Percentiles rank a stretch among this genome's conserved stretches.
These are phyloP conservation scores for Leccinellum albellum DNA, from an alignment of 768 basidiomycete genomes.

Conservation along the genomic window DNA sequence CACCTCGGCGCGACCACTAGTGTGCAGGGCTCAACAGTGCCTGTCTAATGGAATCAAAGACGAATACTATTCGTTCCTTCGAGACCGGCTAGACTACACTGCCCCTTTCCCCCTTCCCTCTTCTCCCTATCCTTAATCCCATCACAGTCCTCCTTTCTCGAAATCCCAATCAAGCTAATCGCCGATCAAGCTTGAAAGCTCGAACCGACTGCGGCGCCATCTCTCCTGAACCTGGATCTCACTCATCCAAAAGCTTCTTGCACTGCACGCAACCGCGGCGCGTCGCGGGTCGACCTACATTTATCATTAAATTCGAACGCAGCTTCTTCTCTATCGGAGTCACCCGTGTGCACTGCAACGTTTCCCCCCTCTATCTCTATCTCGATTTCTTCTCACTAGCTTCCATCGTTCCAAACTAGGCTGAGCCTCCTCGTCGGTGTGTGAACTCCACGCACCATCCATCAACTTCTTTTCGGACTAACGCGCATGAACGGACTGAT, in stretches of 20 bases:
- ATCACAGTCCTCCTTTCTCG: background rate
- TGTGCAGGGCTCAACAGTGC: too few relatives aligned
- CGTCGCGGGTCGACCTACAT: background rate
- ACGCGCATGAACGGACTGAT: background rate
- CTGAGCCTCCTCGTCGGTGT: background rate
- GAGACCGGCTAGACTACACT: background rate
- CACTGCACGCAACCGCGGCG: conserved; percentile 4
- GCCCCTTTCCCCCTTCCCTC: background rate
- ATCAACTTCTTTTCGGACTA: background rate
- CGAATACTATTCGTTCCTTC: background rate
- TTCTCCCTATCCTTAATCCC: background rate
- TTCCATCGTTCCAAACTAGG: background rate
- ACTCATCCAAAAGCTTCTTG: background rate
- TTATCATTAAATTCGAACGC: background rate
- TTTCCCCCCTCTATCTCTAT: background rate
- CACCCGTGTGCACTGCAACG: background rate
- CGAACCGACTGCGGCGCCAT: background rate
- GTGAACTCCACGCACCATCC: background rate
- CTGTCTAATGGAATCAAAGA: too few relatives aligned
- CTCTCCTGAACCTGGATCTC: background rate
- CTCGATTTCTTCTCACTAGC: background rate
- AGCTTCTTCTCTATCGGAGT: conserved; percentile 7
- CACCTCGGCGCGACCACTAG: background rate
- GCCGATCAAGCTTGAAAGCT: background rate
- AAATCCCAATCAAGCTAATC: background rate